A percentile compares a stretch with the other conserved stretches of the same genome.
Evolutionary conservation across 768 basidiomycete genomes (phyloP).

Genomic region (Suillus hirtellus): DNA sequence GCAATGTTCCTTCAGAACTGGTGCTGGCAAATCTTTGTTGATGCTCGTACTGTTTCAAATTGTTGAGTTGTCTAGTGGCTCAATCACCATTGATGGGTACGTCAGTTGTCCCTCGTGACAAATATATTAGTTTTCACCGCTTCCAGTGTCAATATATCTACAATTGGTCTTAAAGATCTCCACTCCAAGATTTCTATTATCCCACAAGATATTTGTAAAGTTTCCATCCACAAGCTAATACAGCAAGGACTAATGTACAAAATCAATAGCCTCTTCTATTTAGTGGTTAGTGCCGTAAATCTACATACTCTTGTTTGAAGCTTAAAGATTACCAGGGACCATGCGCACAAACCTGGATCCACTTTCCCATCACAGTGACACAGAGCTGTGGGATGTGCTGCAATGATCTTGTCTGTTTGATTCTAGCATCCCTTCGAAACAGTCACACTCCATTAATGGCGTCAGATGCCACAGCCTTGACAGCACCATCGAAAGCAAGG

Average conservation of each 20-base stretch:
- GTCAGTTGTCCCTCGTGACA: slow-evolving; percentile 10
- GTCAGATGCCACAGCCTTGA: slow-evolving; percentile 48
- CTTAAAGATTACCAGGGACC: slow-evolving; percentile 51
- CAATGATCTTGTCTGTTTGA: slow-evolving; percentile 80
- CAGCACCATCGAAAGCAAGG: slow-evolving; percentile 52
- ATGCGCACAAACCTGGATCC: slow-evolving; percentile 86
- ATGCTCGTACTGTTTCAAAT: slow-evolving; percentile 68
- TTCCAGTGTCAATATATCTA: slow-evolving; percentile 37
- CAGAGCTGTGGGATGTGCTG: slow-evolving; percentile 80
- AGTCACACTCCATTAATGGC: slow-evolving; percentile 20
- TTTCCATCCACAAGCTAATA: slow-evolving; percentile 2
- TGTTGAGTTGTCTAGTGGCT: slow-evolving; percentile 62
- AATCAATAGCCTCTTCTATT: slow-evolving; percentile 52
- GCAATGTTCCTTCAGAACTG: slow-evolving; percentile 33
- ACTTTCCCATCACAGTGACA: slow-evolving; percentile 75
- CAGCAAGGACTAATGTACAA: neutral
- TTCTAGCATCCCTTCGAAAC: slow-evolving; percentile 22
- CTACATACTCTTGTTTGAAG: slow-evolving; percentile 19
- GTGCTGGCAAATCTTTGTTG: slow-evolving; percentile 65
- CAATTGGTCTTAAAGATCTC: slow-evolving; percentile 61
- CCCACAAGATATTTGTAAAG: slow-evolving; percentile 59
- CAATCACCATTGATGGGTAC: slow-evolving; percentile 64
- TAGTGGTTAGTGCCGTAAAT: slow-evolving; percentile 42
- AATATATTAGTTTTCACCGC: slow-evolving; percentile 13
- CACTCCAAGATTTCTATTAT: slow-evolving; percentile 62